A percentile compares a stretch with the other conserved stretches of the same genome.
These are phyloP conservation scores for Fusarium nurragi DNA, from an alignment of 2,329 filamentous ascomycete species.

Conservation along the genomic window DNA sequence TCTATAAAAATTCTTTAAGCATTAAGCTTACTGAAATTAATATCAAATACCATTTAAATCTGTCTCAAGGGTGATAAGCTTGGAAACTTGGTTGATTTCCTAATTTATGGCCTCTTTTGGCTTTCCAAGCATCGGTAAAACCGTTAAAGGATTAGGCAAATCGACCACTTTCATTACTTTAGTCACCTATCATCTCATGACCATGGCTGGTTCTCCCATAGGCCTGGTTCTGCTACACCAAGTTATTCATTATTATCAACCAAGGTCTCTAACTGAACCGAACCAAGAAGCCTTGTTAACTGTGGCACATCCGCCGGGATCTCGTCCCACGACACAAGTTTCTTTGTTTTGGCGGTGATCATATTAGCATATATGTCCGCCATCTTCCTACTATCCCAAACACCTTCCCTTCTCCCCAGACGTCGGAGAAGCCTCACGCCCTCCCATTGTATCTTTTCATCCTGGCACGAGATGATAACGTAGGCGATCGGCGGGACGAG, in stretches of 20 bases:
- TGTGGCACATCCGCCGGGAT: conserved; percentile 13
- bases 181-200: no score
- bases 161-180: no score
- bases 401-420: conserved; percentile 2
- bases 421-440: not conserved
- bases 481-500: conserved; percentile 10
- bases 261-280: not conserved
- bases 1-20: no score
- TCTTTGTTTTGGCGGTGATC: conserved; percentile 4
- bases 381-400: conserved; percentile 27
- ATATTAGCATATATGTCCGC: conserved; percentile 12
- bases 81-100: no score
- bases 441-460: conserved; percentile 10
- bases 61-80: no score
- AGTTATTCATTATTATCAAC: not conserved
- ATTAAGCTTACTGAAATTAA: no score
- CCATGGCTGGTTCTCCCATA: no score
- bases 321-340: conserved; percentile 2
- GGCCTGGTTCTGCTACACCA: no score
- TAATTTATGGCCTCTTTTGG: no score
- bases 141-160: no score
- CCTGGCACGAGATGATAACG: conserved; percentile 16
- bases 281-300: conserved; percentile 1
- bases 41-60: no score
- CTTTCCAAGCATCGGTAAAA: no score